Percentiles rank a stretch among this genome's conserved stretches.
Evolutionary conservation across 495 filamentous ascomycete species (phyloP).

Genomic region (Xylaria castorea): DNA sequence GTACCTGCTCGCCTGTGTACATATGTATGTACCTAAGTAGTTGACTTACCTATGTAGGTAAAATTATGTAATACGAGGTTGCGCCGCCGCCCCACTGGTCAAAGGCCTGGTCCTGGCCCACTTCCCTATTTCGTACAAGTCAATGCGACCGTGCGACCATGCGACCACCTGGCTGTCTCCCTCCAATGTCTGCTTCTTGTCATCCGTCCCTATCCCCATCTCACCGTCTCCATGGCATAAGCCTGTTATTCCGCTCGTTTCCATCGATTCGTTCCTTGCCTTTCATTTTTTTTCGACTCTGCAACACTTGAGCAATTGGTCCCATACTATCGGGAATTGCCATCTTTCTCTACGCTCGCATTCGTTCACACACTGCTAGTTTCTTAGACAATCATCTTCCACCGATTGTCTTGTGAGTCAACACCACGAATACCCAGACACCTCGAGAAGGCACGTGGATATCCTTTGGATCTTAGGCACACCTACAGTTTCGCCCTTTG

Average conservation of each 20-base stretch:
- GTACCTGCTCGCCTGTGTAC: neutral
- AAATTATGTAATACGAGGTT: constrained; percentile 30
- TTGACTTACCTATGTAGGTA: no score
- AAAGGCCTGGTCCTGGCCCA: constrained; percentile 16
- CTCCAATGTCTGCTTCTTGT: constrained; percentile 15
- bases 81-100: constrained; percentile 18
- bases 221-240: constrained; percentile 12
- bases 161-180: constrained; percentile 19
- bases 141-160: constrained; percentile 12
- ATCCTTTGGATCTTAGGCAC: neutral
- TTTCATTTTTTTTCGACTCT: constrained; percentile 6
- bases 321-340: neutral
- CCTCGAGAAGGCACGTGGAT: constrained; percentile 3
- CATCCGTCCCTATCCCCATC: constrained; percentile 14
- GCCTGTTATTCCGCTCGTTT: constrained; percentile 31
- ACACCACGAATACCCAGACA: neutral
- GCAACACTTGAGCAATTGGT: neutral
- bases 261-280: constrained; percentile 19
- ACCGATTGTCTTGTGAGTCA: neutral
- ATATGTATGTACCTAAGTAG: no score
- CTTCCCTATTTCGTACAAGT: constrained; percentile 27
- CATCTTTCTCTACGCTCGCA: neutral
- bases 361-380: neutral
- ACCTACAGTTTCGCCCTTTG: neutral
- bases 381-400: neutral